Base-by-base conservation (phyloP, 1,284 basidiomycete genomes). In the Ceratobasidium sp. region DNA sequence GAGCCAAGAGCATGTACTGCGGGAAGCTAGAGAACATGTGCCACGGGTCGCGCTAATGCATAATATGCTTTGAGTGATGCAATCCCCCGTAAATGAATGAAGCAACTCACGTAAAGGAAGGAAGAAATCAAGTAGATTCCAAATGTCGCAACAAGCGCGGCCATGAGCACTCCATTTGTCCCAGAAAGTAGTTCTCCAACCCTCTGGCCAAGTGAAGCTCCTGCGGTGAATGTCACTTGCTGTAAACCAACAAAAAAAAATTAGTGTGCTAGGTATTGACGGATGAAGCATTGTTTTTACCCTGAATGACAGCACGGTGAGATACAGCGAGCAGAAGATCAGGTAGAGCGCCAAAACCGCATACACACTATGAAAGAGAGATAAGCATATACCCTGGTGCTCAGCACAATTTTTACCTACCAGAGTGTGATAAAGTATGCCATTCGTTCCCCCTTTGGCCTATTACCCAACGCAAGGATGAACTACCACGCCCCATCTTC, bases 1-100 rank as follows among this genome's bases (percentile, higher is more conserved):
- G 93, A 18, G 95, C 95, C 67, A 97, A 81, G 75, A 90, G 88
- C 77, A 97, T 83, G 80, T 97, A 98, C 80, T 97, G 96, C 76
- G 91, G 84, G 85, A 98, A 96, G 78, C 93, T 95, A n/a, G 93
- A 94, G 81, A 96, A 88, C 90, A 99, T 93, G 80, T 98, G 96
- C 96, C 96, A 98, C 6, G 96, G 96, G 81, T 98, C 96, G 73
- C 92, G 87, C 91, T 95, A 75, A 14, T 73, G 49, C 21, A 18
- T 23, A 46, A 58, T 12, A 54, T 33, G 33, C 25, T 30, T 36
- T 73, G 16, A 69, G 36, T 54, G 21, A 28, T 40, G 5, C 51
- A 11, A 36, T 14, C 8, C 25, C 8, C 28, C 51, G n/a, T 60
- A 14, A 36, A 44, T 1, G n/a, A 7, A 30, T 60, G 11, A 36